Base-by-base conservation (phyloP, 768 basidiomycete species). In the Termitomyces sp. region DNA sequence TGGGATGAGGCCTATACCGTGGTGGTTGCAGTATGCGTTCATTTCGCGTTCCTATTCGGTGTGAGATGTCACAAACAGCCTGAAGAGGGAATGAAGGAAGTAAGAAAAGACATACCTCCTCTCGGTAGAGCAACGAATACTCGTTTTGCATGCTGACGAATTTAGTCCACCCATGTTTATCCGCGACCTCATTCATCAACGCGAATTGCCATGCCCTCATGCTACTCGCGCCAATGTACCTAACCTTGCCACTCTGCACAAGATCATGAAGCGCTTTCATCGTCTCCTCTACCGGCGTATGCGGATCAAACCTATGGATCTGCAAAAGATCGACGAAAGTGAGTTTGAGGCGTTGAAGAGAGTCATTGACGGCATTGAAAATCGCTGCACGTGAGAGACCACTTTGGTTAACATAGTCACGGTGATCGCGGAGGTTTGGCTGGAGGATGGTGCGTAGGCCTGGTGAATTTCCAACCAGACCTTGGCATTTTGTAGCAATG, bases 91-190 rank as follows among this genome's bases (percentile, higher is more conserved):
- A 50, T 18, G 12, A 7, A n/a, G n/a, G 28, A 30, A 16, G 16
- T 14, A 12, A 47, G 4, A 5, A 33, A 12, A 5, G 40, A 55
- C 62, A 1, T 9, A 71, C 70, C 68, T 85, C 82, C 58, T 82
- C 79, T 5, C 83, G 74, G 64, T 85, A 86, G 20, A 84, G 71
- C 5, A 83, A 68, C 36, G 75, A 81, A 62, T 84, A 79, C 58
- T 81, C 78, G 46, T 76, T 74, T 68, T 85, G 84, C 75, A 85
- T 82, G 57, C 81, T 79, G 50, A 82, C 73, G 61, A 85, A 85
- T 59, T 73, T 77, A 4, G 83, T 82, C 74, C 82, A 81, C 3
- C 76, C 75, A 16, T 80, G 66, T 58, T 69, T 70, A 38, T 70
- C 67, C 5, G 82, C 81, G 2, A 79, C 72, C 35, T 77, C 73